These are phyloP conservation scores for Aspergillus viridinutans DNA, from an alignment of 2,329 filamentous ascomycete species.

Conservation along the genomic window DNA sequence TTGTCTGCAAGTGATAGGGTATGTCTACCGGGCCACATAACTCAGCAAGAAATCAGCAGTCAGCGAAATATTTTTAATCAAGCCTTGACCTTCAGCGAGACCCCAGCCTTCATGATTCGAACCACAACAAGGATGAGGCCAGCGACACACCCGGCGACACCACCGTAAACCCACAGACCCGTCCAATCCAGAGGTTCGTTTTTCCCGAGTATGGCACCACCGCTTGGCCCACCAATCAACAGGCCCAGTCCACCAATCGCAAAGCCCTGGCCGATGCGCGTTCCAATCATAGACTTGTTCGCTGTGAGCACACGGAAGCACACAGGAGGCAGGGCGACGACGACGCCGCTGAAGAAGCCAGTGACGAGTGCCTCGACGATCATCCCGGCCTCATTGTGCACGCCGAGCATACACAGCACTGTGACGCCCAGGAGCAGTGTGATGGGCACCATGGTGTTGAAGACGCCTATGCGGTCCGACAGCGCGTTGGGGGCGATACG, in stretches of 20 bases:
- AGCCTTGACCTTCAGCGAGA: no score
- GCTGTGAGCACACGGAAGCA: background rate
- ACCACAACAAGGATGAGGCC: no score
- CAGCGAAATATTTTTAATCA: no score
- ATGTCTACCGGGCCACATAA: no score
- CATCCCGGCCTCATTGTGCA: background rate
- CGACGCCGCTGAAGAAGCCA: background rate
- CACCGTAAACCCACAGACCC: no score
- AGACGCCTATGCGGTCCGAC: slow-evolving; percentile 21
- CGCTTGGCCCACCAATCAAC: background rate
- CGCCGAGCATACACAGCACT: slow-evolving; percentile 3
- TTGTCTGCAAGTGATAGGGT: no score
- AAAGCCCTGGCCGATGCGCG: background rate
- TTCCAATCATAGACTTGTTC: background rate
- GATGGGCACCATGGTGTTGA: slow-evolving; percentile 13
- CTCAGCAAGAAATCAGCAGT: no score
- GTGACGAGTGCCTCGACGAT: background rate
- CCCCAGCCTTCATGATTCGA: no score
- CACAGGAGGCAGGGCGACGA: background rate
- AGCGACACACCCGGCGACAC: no score
- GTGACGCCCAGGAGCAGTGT: slow-evolving; percentile 9
- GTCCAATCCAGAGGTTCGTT: no score
- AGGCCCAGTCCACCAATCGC: background rate
- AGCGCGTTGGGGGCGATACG: no score
- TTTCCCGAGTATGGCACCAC: background rate